A percentile compares a stretch with the other conserved stretches of the same genome.
Evolutionary conservation across 1,284 basidiomycete species (phyloP).

Genomic region (Puccinia polysora): DNA sequence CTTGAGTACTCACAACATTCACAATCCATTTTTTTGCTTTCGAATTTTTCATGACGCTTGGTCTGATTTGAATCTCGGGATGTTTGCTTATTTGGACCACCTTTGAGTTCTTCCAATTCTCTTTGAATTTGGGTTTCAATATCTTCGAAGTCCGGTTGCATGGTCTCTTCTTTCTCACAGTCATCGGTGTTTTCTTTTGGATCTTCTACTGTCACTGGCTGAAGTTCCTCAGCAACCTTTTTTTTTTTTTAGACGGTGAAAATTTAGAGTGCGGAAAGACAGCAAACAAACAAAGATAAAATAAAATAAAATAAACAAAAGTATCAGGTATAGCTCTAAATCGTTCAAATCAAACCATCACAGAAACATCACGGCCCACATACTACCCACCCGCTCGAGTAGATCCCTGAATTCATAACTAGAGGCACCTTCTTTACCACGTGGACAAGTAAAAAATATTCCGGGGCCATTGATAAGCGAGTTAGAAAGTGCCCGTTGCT

Average conservation of each 20-base stretch:
- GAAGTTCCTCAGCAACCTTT: slow-evolving; percentile 32
- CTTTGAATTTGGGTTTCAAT: slow-evolving; percentile 22
- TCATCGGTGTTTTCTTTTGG: neutral
- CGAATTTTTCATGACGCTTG: too few species aligned
- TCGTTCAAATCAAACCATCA: neutral
- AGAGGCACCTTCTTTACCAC: slow-evolving; percentile 19
- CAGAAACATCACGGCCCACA: neutral
- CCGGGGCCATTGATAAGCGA: slow-evolving; percentile 26
- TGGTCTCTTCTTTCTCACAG: neutral
- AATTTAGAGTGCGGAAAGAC: neutral
- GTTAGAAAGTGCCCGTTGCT: slow-evolving; percentile 11
- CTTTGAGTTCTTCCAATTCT: neutral
- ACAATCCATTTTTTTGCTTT: neutral
- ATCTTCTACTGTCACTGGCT: neutral
- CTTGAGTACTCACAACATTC: neutral
- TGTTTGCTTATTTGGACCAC: neutral
- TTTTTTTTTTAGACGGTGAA: neutral
- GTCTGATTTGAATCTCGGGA: too few species aligned
- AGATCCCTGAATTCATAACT: slow-evolving; percentile 16
- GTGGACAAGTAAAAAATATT: slow-evolving; percentile 24
- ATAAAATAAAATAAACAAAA: neutral
- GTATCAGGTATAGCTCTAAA: neutral
- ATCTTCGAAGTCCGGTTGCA: neutral
- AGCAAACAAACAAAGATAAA: neutral
- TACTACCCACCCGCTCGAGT: slow-evolving; percentile 14